Conservation (phyloP, 305 asterid genomes). For the Solanum hybrid region DNA sequence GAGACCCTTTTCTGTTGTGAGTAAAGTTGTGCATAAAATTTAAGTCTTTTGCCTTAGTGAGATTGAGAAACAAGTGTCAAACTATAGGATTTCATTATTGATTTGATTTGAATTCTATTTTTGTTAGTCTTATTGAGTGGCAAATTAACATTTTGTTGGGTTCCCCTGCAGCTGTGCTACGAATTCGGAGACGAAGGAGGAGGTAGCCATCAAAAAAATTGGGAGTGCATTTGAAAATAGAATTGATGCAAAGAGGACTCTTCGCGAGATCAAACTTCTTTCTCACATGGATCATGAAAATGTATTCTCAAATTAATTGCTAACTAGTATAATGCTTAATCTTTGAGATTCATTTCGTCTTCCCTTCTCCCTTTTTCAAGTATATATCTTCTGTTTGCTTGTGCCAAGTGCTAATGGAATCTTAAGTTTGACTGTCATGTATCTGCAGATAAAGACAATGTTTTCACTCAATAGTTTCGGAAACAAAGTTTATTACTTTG, state of each 20-base stretch:
- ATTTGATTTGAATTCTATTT: not conserved
- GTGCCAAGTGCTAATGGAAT: not conserved
- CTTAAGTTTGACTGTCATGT: not conserved
- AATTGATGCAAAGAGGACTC: slow-evolving; percentile 81
- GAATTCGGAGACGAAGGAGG: slow-evolving; percentile 61
- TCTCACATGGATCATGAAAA: slow-evolving; percentile 93
- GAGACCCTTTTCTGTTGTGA: not conserved
- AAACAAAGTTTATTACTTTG: not conserved
- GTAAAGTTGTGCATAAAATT: not conserved
- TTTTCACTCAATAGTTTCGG: not conserved
- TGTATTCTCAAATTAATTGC: slow-evolving; percentile 13
- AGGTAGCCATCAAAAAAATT: slow-evolving; percentile 80
- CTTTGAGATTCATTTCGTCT: not conserved
- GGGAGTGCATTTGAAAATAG: slow-evolving; percentile 85
- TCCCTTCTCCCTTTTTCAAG: not conserved
- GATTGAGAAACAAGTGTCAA: not conserved
- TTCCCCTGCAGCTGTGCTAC: slow-evolving; percentile 48
- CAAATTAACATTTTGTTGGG: not conserved
- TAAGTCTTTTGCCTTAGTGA: not conserved
- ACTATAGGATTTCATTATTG: not conserved
- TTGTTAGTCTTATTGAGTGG: not conserved
- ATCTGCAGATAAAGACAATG: not conserved
- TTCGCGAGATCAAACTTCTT: slow-evolving; percentile 85
- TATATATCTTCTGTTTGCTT: not conserved
- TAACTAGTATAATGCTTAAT: not conserved